phyloP scores from a whole-genome alignment of 345 rosid genomes.

The Eucalyptus victrix region DNA sequence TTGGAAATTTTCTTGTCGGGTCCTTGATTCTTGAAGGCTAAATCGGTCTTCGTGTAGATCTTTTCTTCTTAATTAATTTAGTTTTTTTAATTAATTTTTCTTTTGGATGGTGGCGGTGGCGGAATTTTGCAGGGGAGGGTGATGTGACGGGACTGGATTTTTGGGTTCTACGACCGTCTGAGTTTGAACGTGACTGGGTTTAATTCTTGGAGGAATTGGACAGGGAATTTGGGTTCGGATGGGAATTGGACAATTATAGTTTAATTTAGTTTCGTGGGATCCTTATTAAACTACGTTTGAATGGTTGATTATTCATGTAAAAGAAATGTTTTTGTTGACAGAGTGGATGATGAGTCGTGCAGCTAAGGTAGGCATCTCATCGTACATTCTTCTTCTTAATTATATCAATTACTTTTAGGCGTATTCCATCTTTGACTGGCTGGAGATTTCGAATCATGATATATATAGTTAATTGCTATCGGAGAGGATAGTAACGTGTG shows the following conservation, averaged over 20 bases:
- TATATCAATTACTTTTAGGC: neutral
- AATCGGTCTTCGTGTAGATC: neutral
- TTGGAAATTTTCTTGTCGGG: neutral
- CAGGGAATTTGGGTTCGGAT: neutral
- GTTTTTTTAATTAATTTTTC: neutral
- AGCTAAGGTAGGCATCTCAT: neutral
- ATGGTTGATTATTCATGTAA: neutral
- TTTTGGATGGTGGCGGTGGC: neutral
- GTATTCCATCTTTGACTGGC: neutral
- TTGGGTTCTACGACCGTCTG: neutral
- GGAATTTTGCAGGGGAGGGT: neutral
- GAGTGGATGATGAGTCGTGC: neutral
- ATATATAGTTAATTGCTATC: neutral
- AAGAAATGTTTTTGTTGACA: neutral
- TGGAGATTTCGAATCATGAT: neutral
- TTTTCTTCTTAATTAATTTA: neutral
- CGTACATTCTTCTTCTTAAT: neutral
- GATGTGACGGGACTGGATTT: neutral
- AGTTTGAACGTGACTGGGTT: neutral
- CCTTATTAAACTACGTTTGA: neutral
- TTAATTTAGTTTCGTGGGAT: neutral
- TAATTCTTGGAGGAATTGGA: neutral
- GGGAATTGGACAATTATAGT: neutral
- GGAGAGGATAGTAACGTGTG: neutral
- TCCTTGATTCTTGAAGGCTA: neutral